phyloP scores from a whole-genome alignment of 2,329 filamentous ascomycete species.

The Aspergillus sp. region DNA sequence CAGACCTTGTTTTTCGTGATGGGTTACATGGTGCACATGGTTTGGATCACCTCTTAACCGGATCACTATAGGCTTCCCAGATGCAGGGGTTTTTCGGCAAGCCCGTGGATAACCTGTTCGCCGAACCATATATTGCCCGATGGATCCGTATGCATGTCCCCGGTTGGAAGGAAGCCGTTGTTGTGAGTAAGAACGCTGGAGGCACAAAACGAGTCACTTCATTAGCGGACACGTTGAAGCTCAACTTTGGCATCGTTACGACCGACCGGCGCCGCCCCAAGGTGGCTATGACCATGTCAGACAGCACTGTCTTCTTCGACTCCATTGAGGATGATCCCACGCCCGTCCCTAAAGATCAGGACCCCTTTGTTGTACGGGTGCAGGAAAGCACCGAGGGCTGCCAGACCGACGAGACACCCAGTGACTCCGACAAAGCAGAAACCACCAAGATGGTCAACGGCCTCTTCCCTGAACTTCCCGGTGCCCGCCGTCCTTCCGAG shows the following conservation, averaged over 20 bases:
- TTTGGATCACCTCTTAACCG: constrained; percentile 16
- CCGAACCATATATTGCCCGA: constrained; percentile 88
- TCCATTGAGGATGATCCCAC: constrained; percentile 49
- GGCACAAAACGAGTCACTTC: constrained; percentile 97
- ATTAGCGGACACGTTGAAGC: constrained; percentile 88
- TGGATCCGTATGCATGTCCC: constrained; percentile 91
- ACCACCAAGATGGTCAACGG: constrained; percentile 23
- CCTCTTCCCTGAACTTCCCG: constrained; percentile 37
- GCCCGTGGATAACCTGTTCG: constrained; percentile 94
- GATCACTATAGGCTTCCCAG: constrained; percentile 65
- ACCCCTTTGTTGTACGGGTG: constrained; percentile 27
- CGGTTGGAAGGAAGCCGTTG: constrained; percentile 84
- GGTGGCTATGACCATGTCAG: constrained; percentile 62
- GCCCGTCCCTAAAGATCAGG: constrained; percentile 24
- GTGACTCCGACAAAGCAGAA: constrained; percentile 23
- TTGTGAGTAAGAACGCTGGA: constrained; percentile 97
- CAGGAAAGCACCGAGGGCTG: constrained; percentile 18
- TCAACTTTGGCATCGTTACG: constrained; percentile 92
- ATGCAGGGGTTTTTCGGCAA: constrained; percentile 99
- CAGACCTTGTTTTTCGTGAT: constrained; percentile 4
- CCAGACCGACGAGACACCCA: constrained; percentile 12
- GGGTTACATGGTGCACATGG: constrained; percentile 10
- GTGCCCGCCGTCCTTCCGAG: constrained; percentile 43
- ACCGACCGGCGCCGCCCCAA: constrained; percentile 56
- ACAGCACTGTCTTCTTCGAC: constrained; percentile 75